Evolutionary conservation across 352 stramenopile genomes (phyloP), one percentile per base, ranked within the genome.

Genomic region (Pythium apleroticum): DNA sequence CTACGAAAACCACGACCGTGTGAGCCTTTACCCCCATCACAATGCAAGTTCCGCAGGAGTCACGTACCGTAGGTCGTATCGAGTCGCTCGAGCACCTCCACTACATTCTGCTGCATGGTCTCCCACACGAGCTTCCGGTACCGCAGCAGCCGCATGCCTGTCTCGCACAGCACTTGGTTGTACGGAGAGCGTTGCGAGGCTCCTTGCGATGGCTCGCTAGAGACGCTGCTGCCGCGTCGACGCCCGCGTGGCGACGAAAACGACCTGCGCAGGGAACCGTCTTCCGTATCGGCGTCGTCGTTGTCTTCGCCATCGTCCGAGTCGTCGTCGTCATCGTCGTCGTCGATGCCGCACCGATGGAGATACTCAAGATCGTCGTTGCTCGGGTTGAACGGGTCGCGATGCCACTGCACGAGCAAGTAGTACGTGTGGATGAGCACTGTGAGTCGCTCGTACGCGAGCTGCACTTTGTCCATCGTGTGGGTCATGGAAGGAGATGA

Each of bases 351-450:
- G 12, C 84, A 93, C 10, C 88, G 76, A 65, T 96, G 87, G 12
- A 96, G 69, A 50, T 92, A 95, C 17, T 59, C 68, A 14, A 81
- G 28, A 30, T 88, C 78, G 28, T 93, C 82, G 45, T 94, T 95
- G 14, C 72, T 75, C 3, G 83, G 75, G 52, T 94, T 91, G 41
- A 96, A 95, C 9, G 88, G 84, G 58, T 90, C 77, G 19, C 81
- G 81, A 72, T 97, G 90, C 90, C 89, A 97, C 55, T 97, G 88
- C 1, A 91, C 86, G 35, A 96, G 71, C 30, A 95, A 50, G 65
- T 96, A 96, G 45, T 96, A 95, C 3, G 78, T 93, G 73, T 97
- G 88, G 76, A 97, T 88, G 33, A 97, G 67, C 19, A 92, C 73
- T 9, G 89, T 90, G 20, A 96, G 65, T 1, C 75, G 66, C 57